Percentiles rank a stretch among this genome's conserved stretches.
These are phyloP conservation scores for Capronia americana DNA, from an alignment of 2,329 filamentous ascomycete species.

Conservation along the genomic window DNA sequence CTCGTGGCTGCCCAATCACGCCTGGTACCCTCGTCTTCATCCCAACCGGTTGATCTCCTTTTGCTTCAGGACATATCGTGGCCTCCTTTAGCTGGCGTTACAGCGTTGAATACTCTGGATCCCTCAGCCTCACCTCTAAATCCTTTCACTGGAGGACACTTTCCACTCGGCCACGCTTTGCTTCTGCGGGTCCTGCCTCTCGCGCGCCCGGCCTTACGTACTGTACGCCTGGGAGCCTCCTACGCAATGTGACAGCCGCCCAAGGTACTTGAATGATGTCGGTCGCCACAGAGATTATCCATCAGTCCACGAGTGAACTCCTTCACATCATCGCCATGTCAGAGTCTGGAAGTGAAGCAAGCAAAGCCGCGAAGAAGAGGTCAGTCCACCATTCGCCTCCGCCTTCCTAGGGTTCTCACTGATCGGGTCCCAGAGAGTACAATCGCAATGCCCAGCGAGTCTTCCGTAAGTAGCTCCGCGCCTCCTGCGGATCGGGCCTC, in stretches of 20 bases:
- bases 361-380: constrained; percentile 43
- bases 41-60: constrained; percentile 29
- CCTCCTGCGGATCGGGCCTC: constrained; percentile 14
- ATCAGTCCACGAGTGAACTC: constrained; percentile 31
- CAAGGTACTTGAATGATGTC: constrained; percentile 40
- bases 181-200: constrained; percentile 33
- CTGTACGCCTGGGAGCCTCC: constrained; percentile 19
- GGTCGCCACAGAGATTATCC: constrained; percentile 37
- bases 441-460: constrained; percentile 54
- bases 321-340: constrained; percentile 40
- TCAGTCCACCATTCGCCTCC: constrained; percentile 18
- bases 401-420: constrained; percentile 15
- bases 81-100: constrained; percentile 18
- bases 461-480: constrained; percentile 48
- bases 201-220: constrained; percentile 30
- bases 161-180: constrained; percentile 22
- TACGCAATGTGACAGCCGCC: constrained; percentile 21
- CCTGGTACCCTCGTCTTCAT: constrained; percentile 15
- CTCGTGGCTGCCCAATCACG: constrained; percentile 32
- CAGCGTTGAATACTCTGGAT: constrained; percentile 11
- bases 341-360: constrained; percentile 41
- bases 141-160: constrained; percentile 22
- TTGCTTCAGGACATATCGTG: constrained; percentile 24
- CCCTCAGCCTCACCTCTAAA: constrained; percentile 27
- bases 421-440: constrained; percentile 41